Conservation (phyloP, 176 grass and related monocot genomes). For the Cocos nucifera region DNA sequence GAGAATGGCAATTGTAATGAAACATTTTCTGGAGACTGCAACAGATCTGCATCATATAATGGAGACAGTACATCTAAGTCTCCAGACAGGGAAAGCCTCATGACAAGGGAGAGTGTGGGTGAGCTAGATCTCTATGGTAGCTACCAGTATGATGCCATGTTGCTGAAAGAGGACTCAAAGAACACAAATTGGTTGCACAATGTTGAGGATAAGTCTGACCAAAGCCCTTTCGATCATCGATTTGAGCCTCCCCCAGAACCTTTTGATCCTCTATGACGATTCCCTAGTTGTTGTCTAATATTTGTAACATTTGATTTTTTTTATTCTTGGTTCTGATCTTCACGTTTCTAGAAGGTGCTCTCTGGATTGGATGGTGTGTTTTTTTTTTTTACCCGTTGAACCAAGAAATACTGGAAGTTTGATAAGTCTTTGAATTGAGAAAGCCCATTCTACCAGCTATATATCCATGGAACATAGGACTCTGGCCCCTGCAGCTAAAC, state of each 20-base stretch:
- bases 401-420: too few relatives aligned
- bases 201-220: constrained; percentile 64
- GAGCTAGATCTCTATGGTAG: constrained; percentile 71
- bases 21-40: constrained; percentile 24
- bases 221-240: constrained; percentile 74
- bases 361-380: too few relatives aligned
- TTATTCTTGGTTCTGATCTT: background rate
- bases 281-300: background rate
- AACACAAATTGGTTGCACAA: constrained; percentile 78
- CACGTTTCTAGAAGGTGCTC: too few relatives aligned
- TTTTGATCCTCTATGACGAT: constrained; percentile 56
- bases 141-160: constrained; percentile 63
- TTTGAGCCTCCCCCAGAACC: constrained; percentile 86
- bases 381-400: too few relatives aligned
- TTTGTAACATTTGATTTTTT: background rate
- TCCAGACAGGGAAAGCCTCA: constrained; percentile 49
- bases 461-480: too few relatives aligned
- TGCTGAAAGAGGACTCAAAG: constrained; percentile 73
- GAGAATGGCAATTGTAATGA: constrained; percentile 46
- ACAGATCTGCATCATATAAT: constrained; percentile 28
- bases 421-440: too few relatives aligned
- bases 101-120: constrained; percentile 50
- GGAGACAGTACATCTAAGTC: constrained; percentile 41
- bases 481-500: too few relatives aligned
- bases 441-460: too few relatives aligned